These are phyloP conservation scores for Microcera coccophila DNA, from an alignment of 2,329 filamentous ascomycete species.

Conservation along the genomic window DNA sequence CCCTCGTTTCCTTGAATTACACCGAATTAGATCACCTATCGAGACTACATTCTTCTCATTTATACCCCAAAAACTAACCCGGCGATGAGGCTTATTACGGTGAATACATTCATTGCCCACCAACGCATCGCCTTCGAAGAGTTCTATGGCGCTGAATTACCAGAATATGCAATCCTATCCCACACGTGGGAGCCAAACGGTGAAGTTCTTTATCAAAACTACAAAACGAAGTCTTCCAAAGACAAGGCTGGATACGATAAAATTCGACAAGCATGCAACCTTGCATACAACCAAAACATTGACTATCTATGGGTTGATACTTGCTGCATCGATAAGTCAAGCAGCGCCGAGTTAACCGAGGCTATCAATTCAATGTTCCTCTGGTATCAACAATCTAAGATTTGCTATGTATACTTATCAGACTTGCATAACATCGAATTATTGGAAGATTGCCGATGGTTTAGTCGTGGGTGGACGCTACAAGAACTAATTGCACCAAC, in stretches of 20 bases:
- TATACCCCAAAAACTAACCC: neutral
- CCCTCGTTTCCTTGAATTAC: neutral
- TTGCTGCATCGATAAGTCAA: conserved; percentile 7
- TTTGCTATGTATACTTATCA: conserved; percentile 22
- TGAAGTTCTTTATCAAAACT: conserved; percentile 13
- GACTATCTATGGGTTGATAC: conserved; percentile 7
- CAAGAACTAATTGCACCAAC: conserved; percentile 18
- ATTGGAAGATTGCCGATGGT: conserved; percentile 17
- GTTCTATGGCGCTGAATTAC: neutral
- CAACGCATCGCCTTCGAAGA: neutral
- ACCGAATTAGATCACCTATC: neutral
- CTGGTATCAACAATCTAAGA: conserved; percentile 20
- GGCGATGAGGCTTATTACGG: neutral
- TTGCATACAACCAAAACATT: neutral
- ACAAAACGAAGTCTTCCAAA: neutral
- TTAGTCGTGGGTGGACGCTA: conserved; percentile 20
- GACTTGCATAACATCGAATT: conserved; percentile 11
- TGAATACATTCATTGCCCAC: neutral
- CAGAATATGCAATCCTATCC: conserved; percentile 12
- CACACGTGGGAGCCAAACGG: conserved; percentile 9
- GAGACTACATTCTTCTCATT: neutral
- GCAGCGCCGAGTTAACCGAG: conserved; percentile 24
- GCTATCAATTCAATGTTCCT: conserved; percentile 26
- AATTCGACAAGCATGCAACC: conserved; percentile 8
- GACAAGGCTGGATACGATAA: conserved; percentile 11